Conservation (phyloP, 176 grass and related monocot genomes). For the Carex scoparia region DNA sequence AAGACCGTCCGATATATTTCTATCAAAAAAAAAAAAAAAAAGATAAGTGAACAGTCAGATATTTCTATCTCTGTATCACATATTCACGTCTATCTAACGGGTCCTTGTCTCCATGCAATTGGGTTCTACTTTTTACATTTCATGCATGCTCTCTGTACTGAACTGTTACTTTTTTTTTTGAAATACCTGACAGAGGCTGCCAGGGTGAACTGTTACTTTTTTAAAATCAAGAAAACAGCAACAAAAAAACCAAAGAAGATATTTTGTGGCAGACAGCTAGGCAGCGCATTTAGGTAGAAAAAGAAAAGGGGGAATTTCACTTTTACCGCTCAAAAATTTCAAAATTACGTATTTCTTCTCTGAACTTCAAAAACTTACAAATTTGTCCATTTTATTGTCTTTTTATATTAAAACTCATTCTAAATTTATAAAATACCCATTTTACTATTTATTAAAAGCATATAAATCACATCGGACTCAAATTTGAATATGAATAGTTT, state of each 20-base stretch:
- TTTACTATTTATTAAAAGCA: too few relatives aligned
- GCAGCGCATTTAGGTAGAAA: not conserved
- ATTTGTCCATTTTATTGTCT: too few relatives aligned
- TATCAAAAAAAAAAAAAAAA: too few relatives aligned
- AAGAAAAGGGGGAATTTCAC: not conserved
- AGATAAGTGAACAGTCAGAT: not conserved
- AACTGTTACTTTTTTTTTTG: not conserved
- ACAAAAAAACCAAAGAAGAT: not conserved
- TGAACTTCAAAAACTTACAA: too few relatives aligned
- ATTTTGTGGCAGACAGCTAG: not conserved
- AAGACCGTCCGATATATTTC: too few relatives aligned
- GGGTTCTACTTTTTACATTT: not conserved
- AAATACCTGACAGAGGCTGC: too few relatives aligned
- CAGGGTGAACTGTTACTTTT: not conserved
- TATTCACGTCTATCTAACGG: not conserved
- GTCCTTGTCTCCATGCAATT: not conserved
- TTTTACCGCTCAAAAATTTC: too few relatives aligned
- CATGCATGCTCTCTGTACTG: not conserved
- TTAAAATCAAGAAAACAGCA: not conserved
- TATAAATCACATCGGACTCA: too few relatives aligned
- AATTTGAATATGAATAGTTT: too few relatives aligned
- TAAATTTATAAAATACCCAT: too few relatives aligned
- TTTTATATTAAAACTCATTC: too few relatives aligned
- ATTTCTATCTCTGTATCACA: not conserved
- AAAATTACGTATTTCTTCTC: too few relatives aligned